A percentile compares a stretch with the other conserved stretches of the same genome.
phyloP scores from a whole-genome alignment of 345 rosid species.

The Eutrema yunnanense region DNA sequence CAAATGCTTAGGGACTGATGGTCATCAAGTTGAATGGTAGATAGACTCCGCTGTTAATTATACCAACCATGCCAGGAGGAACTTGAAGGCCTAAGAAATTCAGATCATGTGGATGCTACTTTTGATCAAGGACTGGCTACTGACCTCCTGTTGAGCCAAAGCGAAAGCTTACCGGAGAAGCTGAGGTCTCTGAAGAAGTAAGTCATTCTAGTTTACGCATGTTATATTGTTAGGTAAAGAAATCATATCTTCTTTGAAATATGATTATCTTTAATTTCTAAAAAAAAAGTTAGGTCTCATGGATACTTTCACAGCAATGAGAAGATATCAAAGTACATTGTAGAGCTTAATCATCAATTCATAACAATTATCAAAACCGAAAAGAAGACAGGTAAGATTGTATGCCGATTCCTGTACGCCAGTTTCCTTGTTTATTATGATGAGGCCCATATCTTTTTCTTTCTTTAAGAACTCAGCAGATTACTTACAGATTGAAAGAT shows the following conservation, averaged over 20 bases:
- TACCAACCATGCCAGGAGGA: conserved; percentile 17
- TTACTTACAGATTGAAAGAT: no score
- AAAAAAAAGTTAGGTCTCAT: conserved; percentile 45
- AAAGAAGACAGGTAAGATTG: no score
- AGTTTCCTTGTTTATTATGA: no score
- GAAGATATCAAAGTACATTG: conserved; percentile 47
- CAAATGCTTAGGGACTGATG: conserved; percentile 26
- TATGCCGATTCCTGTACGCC: no score
- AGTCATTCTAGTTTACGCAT: conserved; percentile 6
- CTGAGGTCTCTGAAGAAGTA: conserved; percentile 73
- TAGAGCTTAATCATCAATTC: conserved; percentile 30
- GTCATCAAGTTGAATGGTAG: conserved; percentile 26
- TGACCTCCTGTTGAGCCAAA: conserved; percentile 50
- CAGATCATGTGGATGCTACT: conserved; percentile 18
- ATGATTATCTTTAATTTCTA: conserved; percentile 10
- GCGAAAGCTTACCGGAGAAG: conserved; percentile 62
- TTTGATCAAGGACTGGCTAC: conserved; percentile 28
- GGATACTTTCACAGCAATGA: conserved; percentile 41
- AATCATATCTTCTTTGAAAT: neutral
- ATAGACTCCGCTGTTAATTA: conserved; percentile 26
- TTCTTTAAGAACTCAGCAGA: no score
- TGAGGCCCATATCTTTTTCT: no score
- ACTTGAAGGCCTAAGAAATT: conserved; percentile 19
- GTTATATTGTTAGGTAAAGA: conserved; percentile 6
- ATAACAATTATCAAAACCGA: no score